Base-by-base conservation (phyloP, 2,329 filamentous ascomycete genomes). In the Penicillium sp. region DNA sequence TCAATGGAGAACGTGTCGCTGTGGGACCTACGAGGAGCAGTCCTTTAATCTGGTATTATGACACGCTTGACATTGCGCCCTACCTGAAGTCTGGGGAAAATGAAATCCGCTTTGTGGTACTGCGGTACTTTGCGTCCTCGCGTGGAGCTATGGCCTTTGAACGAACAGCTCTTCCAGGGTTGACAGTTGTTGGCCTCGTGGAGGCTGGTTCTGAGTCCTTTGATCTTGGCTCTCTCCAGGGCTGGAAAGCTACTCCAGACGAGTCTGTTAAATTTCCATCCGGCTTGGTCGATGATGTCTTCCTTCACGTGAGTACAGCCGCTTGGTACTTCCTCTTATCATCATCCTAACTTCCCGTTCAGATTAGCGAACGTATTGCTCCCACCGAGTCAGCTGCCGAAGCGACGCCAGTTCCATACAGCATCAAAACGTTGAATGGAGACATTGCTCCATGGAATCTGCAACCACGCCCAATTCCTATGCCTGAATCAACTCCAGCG, bases 381-480 rank as follows among this genome's bases (percentile, higher is more conserved):
- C 61, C 67, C 6, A 40, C 46, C 2, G 22, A 51, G 0, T 11
- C 37, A 1, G 16, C 25, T 1, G 28, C 57, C 3, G 1, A 51
- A 1, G 54, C 68, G 1, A 63, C 28, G 1, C 70, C 73, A 1
- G 58, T 70, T 1, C 43, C 59, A 2, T 76, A 77, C 61, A 65
- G 68, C 3, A 70, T 78, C 49, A 71, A 63, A 30, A 76, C 75
- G 0, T 33, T 73, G 26, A 79, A 79, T 61, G 78, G 78, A 0
- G 77, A 79, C 37, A 69, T 79, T 5, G 54, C 74, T 0, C 77
- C 77, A 0, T 81, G 79, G 79, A 65, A 72, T 30, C 60, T 81
- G 2, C 68, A 69, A 8, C 73, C 75, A n/a, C 73, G 78, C 1
- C 57, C 62, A 0, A 78, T 79, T n/a, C 77, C 78, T 0, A 68